Evolutionary conservation across 169 alveolate genomes (phyloP).

Genomic region (Cystoisospora suis): DNA sequence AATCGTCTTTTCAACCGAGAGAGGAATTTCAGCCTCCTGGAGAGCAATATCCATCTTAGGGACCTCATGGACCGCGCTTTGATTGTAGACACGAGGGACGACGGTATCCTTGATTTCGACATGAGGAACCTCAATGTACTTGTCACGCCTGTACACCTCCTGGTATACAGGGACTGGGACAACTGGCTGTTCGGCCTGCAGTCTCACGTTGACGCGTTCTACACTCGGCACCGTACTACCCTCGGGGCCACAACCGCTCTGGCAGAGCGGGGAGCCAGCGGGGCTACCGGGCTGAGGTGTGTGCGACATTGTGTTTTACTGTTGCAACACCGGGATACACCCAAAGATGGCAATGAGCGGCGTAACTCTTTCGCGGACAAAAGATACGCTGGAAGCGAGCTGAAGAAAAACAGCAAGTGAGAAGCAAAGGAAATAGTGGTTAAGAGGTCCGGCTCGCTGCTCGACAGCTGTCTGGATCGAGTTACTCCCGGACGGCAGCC

Average conservation of each 20-base stretch:
- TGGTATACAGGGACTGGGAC: conserved; percentile 85
- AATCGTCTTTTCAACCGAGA: conserved; percentile 72
- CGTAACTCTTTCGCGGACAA: no score
- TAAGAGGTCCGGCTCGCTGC: no score
- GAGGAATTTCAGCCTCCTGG: conserved; percentile 77
- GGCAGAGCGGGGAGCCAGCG: not conserved
- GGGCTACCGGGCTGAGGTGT: not conserved
- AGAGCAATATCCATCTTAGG: conserved; percentile 80
- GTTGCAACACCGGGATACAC: no score
- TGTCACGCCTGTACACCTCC: conserved; percentile 82
- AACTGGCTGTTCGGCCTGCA: conserved; percentile 86
- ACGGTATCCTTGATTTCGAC: conserved; percentile 80
- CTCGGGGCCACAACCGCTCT: not conserved
- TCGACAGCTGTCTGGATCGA: no score
- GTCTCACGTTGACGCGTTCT: conserved; percentile 57
- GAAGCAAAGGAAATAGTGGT: no score
- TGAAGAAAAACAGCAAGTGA: no score
- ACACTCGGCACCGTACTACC: not conserved
- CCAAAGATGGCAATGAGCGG: no score
- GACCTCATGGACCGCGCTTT: conserved; percentile 83
- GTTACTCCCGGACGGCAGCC: no score
- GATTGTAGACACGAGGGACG: conserved; percentile 81
- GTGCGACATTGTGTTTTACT: conserved; percentile 1
- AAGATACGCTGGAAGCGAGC: no score
- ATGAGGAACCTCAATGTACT: conserved; percentile 80